phyloP scores from a whole-genome alignment of 2,329 filamentous ascomycete species.

The Penicillium sclerotiorum region DNA sequence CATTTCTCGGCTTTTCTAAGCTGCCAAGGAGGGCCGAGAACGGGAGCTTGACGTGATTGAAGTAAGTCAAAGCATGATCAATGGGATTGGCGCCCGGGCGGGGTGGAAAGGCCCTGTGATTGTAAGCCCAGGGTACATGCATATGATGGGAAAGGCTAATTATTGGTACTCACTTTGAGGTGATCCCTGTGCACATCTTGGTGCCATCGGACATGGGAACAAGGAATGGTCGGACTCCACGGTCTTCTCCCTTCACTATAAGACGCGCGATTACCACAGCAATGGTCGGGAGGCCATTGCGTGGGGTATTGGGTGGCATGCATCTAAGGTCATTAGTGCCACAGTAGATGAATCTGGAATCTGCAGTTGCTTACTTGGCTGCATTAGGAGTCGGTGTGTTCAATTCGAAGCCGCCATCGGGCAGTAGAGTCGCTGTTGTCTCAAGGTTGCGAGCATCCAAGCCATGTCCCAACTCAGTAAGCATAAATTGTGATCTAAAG shows the following conservation, averaged over 20 bases:
- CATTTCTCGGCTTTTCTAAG: constrained; percentile 13
- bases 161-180: constrained; percentile 16
- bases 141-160: background rate
- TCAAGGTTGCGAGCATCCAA: background rate
- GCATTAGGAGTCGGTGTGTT: background rate
- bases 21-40: constrained; percentile 31
- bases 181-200: constrained; percentile 32
- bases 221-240: constrained; percentile 36
- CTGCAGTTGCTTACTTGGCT: background rate
- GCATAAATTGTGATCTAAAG: background rate
- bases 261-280: constrained; percentile 39
- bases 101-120: constrained; percentile 22
- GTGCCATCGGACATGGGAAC: constrained; percentile 29
- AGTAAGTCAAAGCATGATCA: constrained; percentile 36
- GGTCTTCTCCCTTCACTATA: constrained; percentile 26
- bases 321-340: background rate
- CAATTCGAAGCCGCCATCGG: background rate
- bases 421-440: background rate
- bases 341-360: background rate
- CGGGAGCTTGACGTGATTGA: constrained; percentile 34
- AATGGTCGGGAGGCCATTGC: constrained; percentile 28
- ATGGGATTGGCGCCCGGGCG: constrained; percentile 35
- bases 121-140: background rate
- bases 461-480: background rate
- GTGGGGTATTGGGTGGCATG: constrained; percentile 17